phyloP scores from a whole-genome alignment of 257 asterid genomes.

The Scutellaria minor region DNA sequence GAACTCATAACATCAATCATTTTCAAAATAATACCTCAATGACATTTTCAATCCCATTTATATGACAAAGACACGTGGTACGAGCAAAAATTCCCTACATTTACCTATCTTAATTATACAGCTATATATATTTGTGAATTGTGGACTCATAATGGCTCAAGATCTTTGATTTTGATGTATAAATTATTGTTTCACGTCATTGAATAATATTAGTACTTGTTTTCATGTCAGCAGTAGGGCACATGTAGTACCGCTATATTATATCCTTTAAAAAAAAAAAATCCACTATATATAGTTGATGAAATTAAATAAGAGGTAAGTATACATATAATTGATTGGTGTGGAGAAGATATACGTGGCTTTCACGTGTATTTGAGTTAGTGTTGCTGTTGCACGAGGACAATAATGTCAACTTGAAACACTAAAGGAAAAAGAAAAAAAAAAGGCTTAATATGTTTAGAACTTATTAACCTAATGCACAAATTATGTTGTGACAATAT shows the following conservation, averaged over 20 bases:
- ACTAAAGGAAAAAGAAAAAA: too few species aligned
- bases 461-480: too few species aligned
- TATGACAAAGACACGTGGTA: constrained; percentile 30
- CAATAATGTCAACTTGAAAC: too few species aligned
- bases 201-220: background rate
- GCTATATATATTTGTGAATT: background rate
- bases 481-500: too few species aligned
- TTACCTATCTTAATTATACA: constrained; percentile 24
- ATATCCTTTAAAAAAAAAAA: too few species aligned
- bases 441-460: too few species aligned
- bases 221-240: constrained; percentile 17
- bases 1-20: constrained; percentile 30
- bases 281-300: background rate
- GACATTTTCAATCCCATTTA: constrained; percentile 28
- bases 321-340: background rate
- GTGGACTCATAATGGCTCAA: constrained; percentile 26
- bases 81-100: constrained; percentile 30
- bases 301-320: background rate
- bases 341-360: constrained; percentile 6
- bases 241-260: background rate
- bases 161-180: constrained; percentile 19
- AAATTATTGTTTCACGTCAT: constrained; percentile 16
- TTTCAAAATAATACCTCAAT: constrained; percentile 24
- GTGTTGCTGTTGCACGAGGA: too few species aligned
- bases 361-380: background rate